Conservation (phyloP, 495 filamentous ascomycete species). For the Penicillium odoratum region DNA sequence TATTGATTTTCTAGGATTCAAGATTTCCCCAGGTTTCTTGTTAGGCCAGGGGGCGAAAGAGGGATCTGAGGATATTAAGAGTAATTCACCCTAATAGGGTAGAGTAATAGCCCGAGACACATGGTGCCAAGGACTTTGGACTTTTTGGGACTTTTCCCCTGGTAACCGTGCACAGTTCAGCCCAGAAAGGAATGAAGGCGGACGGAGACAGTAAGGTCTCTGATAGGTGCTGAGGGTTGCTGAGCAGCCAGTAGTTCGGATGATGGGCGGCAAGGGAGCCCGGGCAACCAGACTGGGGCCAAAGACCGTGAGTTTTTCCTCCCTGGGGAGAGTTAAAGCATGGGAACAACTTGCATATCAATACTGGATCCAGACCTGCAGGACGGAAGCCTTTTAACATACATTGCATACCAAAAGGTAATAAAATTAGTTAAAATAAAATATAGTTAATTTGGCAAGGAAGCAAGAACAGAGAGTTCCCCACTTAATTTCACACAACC, state of each 20-base stretch:
- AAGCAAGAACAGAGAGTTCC: conserved; percentile 1
- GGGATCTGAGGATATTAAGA: background rate
- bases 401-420: conserved; percentile 10
- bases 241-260: conserved; percentile 35
- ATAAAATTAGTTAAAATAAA: background rate
- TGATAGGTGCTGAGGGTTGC: conserved; percentile 41
- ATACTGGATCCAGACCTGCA: conserved; percentile 9
- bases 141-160: conserved; percentile 4
- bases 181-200: conserved; percentile 22
- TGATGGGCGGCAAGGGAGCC: conserved; percentile 48
- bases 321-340: background rate
- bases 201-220: conserved; percentile 14
- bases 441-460: background rate
- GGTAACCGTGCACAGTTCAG: conserved; percentile 26
- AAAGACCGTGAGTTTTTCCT: conserved; percentile 11
- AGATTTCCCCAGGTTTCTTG: conserved; percentile 14
- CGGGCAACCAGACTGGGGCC: conserved; percentile 38
- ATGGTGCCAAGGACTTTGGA: conserved; percentile 20
- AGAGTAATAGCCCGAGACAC: conserved; percentile 26
- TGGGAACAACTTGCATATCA: conserved; percentile 5
- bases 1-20: background rate
- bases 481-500: conserved; percentile 1
- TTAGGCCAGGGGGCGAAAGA: conserved; percentile 9
- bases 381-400: conserved; percentile 1
- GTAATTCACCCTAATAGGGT: background rate